Evolutionary conservation across 306 rosid species (phyloP).

Genomic region (Cajanus cajan): DNA sequence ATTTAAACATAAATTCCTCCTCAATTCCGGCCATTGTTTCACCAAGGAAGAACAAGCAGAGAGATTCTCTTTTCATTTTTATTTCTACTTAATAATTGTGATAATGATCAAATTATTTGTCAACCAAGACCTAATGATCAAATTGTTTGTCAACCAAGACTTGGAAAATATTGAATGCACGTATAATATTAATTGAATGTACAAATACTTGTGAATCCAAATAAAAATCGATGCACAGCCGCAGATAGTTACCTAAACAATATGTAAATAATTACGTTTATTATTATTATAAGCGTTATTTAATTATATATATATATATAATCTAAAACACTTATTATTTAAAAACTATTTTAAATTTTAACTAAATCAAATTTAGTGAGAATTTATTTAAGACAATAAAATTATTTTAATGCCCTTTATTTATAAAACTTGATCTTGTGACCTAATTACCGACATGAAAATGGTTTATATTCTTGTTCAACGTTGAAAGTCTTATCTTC

Average conservation of each 20-base stretch:
- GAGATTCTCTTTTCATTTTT: neutral
- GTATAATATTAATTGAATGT: too few species aligned
- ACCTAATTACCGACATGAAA: neutral
- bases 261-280: neutral
- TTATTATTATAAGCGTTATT: too few species aligned
- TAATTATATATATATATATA: too few species aligned
- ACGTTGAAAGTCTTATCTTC: neutral
- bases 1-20: constrained; percentile 9
- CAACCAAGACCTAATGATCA: neutral
- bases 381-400: neutral
- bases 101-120: neutral
- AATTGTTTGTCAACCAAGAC: neutral
- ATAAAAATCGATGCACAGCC: neutral
- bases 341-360: too few species aligned
- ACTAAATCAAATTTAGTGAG: too few species aligned
- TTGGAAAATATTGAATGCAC: too few species aligned
- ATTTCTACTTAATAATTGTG: neutral
- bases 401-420: neutral
- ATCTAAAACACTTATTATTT: too few species aligned
- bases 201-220: neutral
- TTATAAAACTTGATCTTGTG: neutral
- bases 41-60: neutral
- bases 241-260: neutral
- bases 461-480: neutral
- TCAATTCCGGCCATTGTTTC: neutral